Conservation (phyloP, 2,329 filamentous ascomycete genomes). For the Hymenoscyphus repandus region DNA sequence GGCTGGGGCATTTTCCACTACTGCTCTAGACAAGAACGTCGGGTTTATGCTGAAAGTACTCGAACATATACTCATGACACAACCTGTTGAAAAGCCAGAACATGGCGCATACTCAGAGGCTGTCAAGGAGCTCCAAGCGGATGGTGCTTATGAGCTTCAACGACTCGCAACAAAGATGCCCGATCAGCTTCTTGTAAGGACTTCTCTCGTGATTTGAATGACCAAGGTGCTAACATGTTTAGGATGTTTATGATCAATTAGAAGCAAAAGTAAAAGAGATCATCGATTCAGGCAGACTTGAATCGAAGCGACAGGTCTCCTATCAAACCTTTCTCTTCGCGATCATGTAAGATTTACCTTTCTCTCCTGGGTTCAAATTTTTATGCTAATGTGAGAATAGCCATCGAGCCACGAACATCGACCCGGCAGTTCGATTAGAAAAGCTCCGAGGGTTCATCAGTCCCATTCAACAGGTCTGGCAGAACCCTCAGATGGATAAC, state of each 20-base stretch:
- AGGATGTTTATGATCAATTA: constrained; percentile 80
- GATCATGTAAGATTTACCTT: constrained; percentile 57
- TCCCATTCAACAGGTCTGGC: constrained; percentile 80
- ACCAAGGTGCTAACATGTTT: constrained; percentile 15
- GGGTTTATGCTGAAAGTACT: constrained; percentile 83
- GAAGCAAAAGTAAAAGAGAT: constrained; percentile 79
- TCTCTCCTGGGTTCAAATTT: not conserved
- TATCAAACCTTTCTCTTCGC: constrained; percentile 91
- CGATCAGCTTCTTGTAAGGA: constrained; percentile 65
- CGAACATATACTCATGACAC: constrained; percentile 83
- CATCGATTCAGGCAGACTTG: constrained; percentile 63
- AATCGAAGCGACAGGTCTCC: constrained; percentile 79
- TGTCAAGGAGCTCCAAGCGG: constrained; percentile 79
- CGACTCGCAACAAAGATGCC: constrained; percentile 86
- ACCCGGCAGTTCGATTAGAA: constrained; percentile 62
- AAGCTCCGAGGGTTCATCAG: constrained; percentile 73
- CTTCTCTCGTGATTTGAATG: not conserved
- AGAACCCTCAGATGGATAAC: constrained; percentile 60
- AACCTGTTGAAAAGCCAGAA: constrained; percentile 66
- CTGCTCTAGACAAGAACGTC: constrained; percentile 69
- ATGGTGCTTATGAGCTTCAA: constrained; percentile 83
- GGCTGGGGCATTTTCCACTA: constrained; percentile 78
- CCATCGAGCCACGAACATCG: constrained; percentile 74
- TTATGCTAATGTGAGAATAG: constrained; percentile 36
- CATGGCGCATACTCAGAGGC: constrained; percentile 76